Conservation (phyloP, 768 basidiomycete genomes). For the Chiua virens region DNA sequence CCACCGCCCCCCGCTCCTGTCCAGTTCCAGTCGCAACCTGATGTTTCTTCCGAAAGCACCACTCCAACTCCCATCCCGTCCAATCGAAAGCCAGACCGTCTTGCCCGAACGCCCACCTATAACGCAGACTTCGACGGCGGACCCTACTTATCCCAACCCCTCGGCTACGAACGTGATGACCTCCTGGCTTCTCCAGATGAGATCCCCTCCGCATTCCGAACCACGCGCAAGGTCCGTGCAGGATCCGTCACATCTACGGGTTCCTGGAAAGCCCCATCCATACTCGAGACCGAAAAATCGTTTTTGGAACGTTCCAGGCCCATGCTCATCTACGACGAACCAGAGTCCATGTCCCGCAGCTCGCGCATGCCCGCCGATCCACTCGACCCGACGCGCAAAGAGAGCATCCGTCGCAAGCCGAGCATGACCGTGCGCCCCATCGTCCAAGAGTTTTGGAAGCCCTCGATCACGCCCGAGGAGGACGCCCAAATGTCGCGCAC, state of each 20-base stretch:
- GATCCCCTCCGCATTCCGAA: constrained; percentile 6
- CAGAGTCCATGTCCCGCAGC: constrained; percentile 23
- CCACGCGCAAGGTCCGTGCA: constrained; percentile 22
- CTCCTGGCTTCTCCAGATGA: constrained; percentile 20
- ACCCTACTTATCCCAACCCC: constrained; percentile 17
- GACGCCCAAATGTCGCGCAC: constrained; percentile 42
- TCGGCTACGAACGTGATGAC: constrained; percentile 20
- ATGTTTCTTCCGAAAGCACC: constrained; percentile 7
- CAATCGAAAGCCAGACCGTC: constrained; percentile 17
- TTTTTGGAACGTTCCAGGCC: constrained; percentile 22
- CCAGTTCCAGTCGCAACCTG: constrained; percentile 2
- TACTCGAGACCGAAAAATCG: constrained; percentile 23
- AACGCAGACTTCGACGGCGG: constrained; percentile 16
- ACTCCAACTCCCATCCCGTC: constrained; percentile 4
- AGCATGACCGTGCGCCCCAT: constrained; percentile 35
- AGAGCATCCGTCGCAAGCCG: constrained; percentile 33
- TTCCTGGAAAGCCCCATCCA: constrained; percentile 28
- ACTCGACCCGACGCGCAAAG: constrained; percentile 23
- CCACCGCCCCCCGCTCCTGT: neutral
- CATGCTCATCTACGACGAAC: constrained; percentile 27
- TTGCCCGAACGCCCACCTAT: constrained; percentile 20
- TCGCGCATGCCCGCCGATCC: constrained; percentile 22
- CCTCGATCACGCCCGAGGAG: constrained; percentile 45
- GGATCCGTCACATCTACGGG: constrained; percentile 27
- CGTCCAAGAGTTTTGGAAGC: constrained; percentile 51